These are phyloP conservation scores for Solanum chacoense DNA, from an alignment of 305 asterid species.

Conservation along the genomic window DNA sequence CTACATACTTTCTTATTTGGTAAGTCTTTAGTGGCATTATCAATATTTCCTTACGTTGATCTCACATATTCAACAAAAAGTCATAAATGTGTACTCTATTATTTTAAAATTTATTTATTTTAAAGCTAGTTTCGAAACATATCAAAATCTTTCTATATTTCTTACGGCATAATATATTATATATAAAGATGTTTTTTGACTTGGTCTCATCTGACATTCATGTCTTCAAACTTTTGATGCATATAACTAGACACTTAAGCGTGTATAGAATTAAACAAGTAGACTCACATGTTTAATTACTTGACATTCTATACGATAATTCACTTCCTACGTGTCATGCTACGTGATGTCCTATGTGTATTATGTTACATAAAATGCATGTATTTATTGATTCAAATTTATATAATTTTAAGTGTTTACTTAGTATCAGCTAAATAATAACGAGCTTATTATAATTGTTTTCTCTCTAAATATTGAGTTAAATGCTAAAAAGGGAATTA, in stretches of 20 bases:
- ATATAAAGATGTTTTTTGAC: not conserved
- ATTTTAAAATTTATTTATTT: no score
- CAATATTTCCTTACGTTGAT: not conserved
- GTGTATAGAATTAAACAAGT: no score
- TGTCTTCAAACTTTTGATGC: not conserved
- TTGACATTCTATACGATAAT: no score
- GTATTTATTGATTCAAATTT: no score
- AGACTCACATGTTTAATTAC: no score
- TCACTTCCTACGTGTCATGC: not conserved
- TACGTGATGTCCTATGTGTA: no score
- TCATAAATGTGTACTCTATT: not conserved
- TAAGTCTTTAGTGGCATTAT: not conserved
- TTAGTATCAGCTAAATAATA: no score
- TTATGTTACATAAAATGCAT: not conserved
- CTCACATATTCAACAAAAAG: not conserved
- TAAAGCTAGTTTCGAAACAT: not conserved
- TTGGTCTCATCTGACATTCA: not conserved
- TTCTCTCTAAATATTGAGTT: not conserved
- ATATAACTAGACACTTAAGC: no score
- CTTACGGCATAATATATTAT: not conserved
- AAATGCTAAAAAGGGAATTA: not conserved
- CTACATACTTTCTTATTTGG: not conserved
- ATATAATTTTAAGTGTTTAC: no score
- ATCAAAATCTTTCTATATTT: not conserved
- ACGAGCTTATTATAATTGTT: not conserved